A percentile compares a stretch with the other conserved stretches of the same genome.
These are phyloP conservation scores for Penicillium paneum DNA, from an alignment of 2,329 filamentous ascomycete species.

Conservation along the genomic window DNA sequence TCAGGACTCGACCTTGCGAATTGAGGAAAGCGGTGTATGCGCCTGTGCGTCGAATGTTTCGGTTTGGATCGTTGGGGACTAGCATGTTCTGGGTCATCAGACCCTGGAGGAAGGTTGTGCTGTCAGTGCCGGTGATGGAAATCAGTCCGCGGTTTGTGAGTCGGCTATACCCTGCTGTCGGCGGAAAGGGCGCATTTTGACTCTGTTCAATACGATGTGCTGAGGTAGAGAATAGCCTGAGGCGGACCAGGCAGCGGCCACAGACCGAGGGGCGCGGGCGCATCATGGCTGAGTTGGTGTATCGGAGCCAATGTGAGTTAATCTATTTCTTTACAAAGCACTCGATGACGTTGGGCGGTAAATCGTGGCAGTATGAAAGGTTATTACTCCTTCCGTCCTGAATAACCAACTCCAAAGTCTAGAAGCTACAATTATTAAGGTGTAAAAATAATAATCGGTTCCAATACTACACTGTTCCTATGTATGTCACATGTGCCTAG, in stretches of 20 bases:
- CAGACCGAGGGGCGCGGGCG: slow-evolving; percentile 31
- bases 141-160: slow-evolving; percentile 76
- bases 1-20: slow-evolving; percentile 75
- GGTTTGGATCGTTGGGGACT: slow-evolving; percentile 42
- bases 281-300: slow-evolving; percentile 30
- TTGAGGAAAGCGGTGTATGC: slow-evolving; percentile 85
- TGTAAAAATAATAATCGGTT: not conserved
- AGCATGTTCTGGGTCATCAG: slow-evolving; percentile 73
- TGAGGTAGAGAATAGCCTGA: slow-evolving; percentile 32
- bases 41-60: slow-evolving; percentile 43
- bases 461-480: not conserved
- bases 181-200: slow-evolving; percentile 35
- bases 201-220: slow-evolving; percentile 9
- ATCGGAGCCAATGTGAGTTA: slow-evolving; percentile 11
- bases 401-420: not conserved
- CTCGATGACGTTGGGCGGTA: slow-evolving; percentile 31
- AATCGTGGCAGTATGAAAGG: slow-evolving; percentile 23
- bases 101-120: slow-evolving; percentile 81
- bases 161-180: slow-evolving; percentile 46
- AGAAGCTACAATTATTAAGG: not conserved
- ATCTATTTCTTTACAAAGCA: slow-evolving; percentile 24
- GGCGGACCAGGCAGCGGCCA: slow-evolving; percentile 26
- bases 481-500: not conserved
- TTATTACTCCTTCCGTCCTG: not conserved
- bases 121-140: slow-evolving; percentile 73